Percentiles rank a stretch among this genome's conserved stretches.
Conservation (phyloP, 305 asterid species). For the Fraxinus velutina region DNA sequence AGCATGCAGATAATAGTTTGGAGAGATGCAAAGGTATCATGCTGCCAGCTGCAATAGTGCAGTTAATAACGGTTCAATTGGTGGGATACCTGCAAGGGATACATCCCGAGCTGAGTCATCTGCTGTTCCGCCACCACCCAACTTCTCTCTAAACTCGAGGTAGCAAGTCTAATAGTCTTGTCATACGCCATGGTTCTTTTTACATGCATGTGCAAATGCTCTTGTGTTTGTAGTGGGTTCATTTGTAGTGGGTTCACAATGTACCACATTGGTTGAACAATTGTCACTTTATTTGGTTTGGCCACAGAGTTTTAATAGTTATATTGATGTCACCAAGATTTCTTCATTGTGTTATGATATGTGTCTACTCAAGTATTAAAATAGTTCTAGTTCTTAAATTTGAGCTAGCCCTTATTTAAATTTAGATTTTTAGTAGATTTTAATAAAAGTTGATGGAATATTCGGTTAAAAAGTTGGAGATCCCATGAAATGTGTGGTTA, state of each 20-base stretch:
- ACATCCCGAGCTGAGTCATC: constrained; percentile 66
- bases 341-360: neutral
- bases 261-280: neutral
- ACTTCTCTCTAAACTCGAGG: constrained; percentile 66
- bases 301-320: neutral
- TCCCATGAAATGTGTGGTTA: neutral
- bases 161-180: constrained; percentile 23
- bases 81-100: constrained; percentile 80
- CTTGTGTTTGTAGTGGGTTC: constrained; percentile 7
- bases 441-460: neutral
- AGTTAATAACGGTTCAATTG: constrained; percentile 69
- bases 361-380: neutral
- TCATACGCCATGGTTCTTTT: neutral
- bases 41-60: constrained; percentile 32
- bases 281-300: constrained; percentile 2
- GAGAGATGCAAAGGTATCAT: constrained; percentile 98
- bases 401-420: neutral
- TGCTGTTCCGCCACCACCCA: constrained; percentile 41
- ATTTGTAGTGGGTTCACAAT: constrained; percentile 12
- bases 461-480: neutral
- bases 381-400: neutral
- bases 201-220: neutral
- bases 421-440: neutral
- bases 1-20: constrained; percentile 24
- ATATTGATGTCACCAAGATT: neutral